These are phyloP conservation scores for Rhizopogon rudus DNA, from an alignment of 768 basidiomycete genomes.

Conservation along the genomic window DNA sequence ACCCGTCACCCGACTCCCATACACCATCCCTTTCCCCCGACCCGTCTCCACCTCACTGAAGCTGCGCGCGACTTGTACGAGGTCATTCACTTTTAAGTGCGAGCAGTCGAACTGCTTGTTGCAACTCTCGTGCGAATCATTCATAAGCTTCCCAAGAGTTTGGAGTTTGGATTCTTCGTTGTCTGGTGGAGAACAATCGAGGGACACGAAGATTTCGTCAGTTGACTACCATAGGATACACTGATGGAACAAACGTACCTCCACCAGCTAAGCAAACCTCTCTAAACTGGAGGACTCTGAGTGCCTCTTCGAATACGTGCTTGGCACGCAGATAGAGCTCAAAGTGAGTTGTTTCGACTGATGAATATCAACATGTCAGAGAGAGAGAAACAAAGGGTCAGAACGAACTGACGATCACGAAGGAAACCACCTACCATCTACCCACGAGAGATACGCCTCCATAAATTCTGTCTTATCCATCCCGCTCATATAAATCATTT, in stretches of 20 bases:
- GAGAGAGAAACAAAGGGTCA: not conserved
- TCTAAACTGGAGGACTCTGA: slow-evolving; percentile 77
- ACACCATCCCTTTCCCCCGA: slow-evolving; percentile 31
- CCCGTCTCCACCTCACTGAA: slow-evolving; percentile 45
- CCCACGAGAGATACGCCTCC: slow-evolving; percentile 72
- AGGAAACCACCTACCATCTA: slow-evolving; percentile 51
- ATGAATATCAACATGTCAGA: not conserved
- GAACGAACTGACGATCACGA: not conserved
- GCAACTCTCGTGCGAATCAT: slow-evolving; percentile 74
- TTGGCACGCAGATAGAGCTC: slow-evolving; percentile 78
- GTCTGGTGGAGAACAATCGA: not conserved
- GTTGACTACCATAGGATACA: not conserved
- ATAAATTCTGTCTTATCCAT: slow-evolving; percentile 51
- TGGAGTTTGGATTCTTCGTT: slow-evolving; percentile 29
- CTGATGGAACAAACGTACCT: slow-evolving; percentile 7
- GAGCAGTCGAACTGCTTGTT: slow-evolving; percentile 70
- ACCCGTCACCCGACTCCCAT: slow-evolving; percentile 85
- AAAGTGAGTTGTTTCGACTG: slow-evolving; percentile 74
- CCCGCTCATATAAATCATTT: slow-evolving; percentile 67
- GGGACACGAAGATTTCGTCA: not conserved
- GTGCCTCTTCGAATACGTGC: slow-evolving; percentile 78
- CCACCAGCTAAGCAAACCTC: slow-evolving; percentile 51
- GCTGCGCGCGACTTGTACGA: slow-evolving; percentile 49
- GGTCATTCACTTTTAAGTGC: slow-evolving; percentile 70
- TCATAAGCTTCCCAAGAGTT: slow-evolving; percentile 68